Percentiles rank a stretch among this genome's conserved stretches.
Conservation (phyloP, 179 eudicot genomes). For the Patellifolia procumbens region DNA sequence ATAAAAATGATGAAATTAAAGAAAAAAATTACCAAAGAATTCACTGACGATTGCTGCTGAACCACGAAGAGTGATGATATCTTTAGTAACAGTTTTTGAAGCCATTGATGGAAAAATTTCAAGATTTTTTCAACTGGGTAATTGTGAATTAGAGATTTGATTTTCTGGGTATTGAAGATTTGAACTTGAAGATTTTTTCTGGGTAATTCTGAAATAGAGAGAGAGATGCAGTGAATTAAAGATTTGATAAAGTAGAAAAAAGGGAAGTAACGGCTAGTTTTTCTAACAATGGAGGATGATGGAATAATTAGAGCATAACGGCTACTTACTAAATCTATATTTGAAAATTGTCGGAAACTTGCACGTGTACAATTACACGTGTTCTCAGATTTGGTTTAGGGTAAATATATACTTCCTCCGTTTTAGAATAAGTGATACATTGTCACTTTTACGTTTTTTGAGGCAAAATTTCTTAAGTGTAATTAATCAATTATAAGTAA, state of each 20-base stretch:
- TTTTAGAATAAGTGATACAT: too few relatives aligned
- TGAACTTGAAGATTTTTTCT: background rate
- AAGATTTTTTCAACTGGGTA: background rate
- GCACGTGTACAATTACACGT: background rate
- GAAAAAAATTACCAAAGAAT: conserved; percentile 59
- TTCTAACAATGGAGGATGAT: background rate
- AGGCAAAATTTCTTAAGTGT: too few relatives aligned
- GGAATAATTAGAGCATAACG: conserved; percentile 15
- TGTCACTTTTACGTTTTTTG: too few relatives aligned
- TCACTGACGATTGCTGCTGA: conserved; percentile 96
- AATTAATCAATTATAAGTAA: too few relatives aligned
- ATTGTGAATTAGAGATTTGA: background rate
- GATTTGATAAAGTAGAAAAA: background rate
- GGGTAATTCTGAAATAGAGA: background rate
- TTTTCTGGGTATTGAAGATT: conserved; percentile 3
- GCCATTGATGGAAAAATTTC: conserved; percentile 46
- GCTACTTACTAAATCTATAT: too few relatives aligned
- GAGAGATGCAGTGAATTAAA: background rate
- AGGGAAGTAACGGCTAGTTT: background rate
- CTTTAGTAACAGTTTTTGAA: conserved; percentile 78
- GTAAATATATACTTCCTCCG: too few relatives aligned
- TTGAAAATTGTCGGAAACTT: background rate
- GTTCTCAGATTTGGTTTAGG: background rate
- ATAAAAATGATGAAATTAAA: background rate
- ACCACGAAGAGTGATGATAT: conserved; percentile 90